Percentiles rank a stretch among this genome's conserved stretches.
phyloP scores from a whole-genome alignment of 2,329 filamentous ascomycete species.

The Penicillium frequentans region DNA sequence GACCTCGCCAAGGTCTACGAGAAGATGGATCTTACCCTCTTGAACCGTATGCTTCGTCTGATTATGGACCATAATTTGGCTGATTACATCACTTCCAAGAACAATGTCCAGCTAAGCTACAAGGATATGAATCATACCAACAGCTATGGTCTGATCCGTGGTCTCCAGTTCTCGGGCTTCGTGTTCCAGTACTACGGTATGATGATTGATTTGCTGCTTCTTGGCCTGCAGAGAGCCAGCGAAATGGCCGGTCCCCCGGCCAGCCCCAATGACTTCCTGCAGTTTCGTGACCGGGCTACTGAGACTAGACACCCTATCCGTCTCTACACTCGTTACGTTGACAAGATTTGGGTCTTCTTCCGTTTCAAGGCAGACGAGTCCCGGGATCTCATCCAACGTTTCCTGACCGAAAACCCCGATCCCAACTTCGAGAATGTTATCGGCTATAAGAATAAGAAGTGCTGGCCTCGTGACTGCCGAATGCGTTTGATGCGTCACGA shows the following conservation, averaged over 20 bases:
- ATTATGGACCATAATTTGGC: constrained; percentile 99
- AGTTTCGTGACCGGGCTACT: constrained; percentile 90
- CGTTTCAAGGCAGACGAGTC: constrained; percentile 93
- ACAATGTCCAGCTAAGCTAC: constrained; percentile 98
- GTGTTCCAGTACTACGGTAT: constrained; percentile 99
- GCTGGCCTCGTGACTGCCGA: constrained; percentile 94
- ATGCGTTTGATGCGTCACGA: constrained; percentile 99
- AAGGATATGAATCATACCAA: constrained; percentile 99
- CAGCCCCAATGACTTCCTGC: constrained; percentile 93
- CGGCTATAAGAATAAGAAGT: constrained; percentile 98
- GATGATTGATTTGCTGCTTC: constrained; percentile 86
- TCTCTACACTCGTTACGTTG: constrained; percentile 96
- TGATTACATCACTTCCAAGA: constrained; percentile 98
- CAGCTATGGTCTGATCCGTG: constrained; percentile 96
- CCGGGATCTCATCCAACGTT: constrained; percentile 91
- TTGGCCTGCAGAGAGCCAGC: constrained; percentile 93
- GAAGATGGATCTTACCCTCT: constrained; percentile 94
- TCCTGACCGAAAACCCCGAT: constrained; percentile 96
- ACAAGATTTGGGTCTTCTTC: constrained; percentile 98
- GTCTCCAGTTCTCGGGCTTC: constrained; percentile 95
- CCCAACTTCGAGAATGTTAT: constrained; percentile 99
- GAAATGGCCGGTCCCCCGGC: constrained; percentile 95
- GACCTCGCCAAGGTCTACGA: constrained; percentile 99
- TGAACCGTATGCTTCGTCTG: constrained; percentile 87
- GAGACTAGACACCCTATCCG: constrained; percentile 94